Evolutionary conservation across 139 green algal species (phyloP).

Genomic region (Picochlorum sp.): DNA sequence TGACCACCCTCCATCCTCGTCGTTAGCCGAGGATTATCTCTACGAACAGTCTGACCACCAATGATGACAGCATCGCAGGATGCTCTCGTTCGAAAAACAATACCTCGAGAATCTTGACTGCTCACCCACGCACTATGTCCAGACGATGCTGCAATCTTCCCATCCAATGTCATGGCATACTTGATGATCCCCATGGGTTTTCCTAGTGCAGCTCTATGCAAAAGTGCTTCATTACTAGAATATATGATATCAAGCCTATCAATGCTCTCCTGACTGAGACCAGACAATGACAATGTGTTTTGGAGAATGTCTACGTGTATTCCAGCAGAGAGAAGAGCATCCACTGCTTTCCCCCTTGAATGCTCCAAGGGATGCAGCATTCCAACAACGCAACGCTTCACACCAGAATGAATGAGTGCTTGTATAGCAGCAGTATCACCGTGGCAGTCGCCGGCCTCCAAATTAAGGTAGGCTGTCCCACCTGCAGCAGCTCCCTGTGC

Average conservation of each 20-base stretch:
- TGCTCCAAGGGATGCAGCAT: slow-evolving; percentile 77
- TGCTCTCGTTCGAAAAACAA: slow-evolving; percentile 75
- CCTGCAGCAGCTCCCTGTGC: slow-evolving; percentile 32
- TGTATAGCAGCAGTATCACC: slow-evolving; percentile 63
- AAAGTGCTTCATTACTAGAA: slow-evolving; percentile 61
- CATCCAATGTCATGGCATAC: slow-evolving; percentile 99
- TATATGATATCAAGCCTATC: slow-evolving; percentile 34
- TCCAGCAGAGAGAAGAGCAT: slow-evolving; percentile 50
- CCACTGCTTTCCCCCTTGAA: slow-evolving; percentile 50
- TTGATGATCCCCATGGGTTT: slow-evolving; percentile 78
- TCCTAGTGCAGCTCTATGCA: slow-evolving; percentile 70
- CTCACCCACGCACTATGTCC: slow-evolving; percentile 95
- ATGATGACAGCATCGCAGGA: slow-evolving; percentile 85
- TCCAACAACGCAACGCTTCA: slow-evolving; percentile 85
- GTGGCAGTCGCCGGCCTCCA: slow-evolving; percentile 84
- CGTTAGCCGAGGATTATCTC: slow-evolving; percentile 93
- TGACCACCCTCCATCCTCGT: slow-evolving; percentile 80
- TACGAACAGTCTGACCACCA: slow-evolving; percentile 80
- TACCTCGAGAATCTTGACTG: slow-evolving; percentile 43
- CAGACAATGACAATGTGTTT: not conserved
- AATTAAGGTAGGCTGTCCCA: slow-evolving; percentile 84
- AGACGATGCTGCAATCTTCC: slow-evolving; percentile 89
- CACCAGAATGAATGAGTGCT: slow-evolving; percentile 58
- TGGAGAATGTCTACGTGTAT: slow-evolving; percentile 62
- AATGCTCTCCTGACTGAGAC: not conserved